These are phyloP conservation scores for Peronospora farinosa DNA, from an alignment of 352 stramenopile species.

Conservation along the genomic window DNA sequence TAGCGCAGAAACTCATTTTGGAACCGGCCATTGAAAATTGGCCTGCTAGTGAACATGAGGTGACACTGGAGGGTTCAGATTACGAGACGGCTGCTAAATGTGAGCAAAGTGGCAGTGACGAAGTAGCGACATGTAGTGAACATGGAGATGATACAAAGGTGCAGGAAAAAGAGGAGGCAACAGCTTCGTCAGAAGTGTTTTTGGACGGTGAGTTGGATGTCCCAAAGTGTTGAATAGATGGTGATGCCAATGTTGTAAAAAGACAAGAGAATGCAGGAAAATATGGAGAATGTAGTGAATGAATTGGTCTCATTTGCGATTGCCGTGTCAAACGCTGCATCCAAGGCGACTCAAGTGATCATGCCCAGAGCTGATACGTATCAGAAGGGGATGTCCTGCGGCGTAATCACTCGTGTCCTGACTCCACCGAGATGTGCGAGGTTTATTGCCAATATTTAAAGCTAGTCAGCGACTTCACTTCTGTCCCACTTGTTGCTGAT, in stretches of 20 bases:
- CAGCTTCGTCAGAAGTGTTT: slow-evolving; percentile 34
- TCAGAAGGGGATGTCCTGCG: no score
- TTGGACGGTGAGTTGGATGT: slow-evolving; percentile 20
- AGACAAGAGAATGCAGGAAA: no score
- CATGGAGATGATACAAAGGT: slow-evolving; percentile 10
- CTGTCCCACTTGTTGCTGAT: no score
- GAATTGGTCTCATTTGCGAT: no score
- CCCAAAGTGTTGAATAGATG: slow-evolving; percentile 10
- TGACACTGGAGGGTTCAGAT: background rate
- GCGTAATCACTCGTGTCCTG: no score
- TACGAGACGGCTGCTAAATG: background rate
- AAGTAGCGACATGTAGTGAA: slow-evolving; percentile 3
- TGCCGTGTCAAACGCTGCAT: background rate
- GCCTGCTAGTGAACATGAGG: slow-evolving; percentile 8
- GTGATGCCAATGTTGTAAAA: background rate
- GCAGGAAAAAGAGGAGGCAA: slow-evolving; percentile 31
- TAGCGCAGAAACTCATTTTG: slow-evolving; percentile 85
- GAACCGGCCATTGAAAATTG: slow-evolving; percentile 44
- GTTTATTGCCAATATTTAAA: no score
- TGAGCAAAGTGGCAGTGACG: slow-evolving; percentile 1
- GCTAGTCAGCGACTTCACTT: no score
- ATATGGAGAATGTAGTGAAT: no score
- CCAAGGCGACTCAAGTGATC: no score
- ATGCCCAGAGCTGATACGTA: no score
- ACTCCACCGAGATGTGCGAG: no score